Evolutionary conservation across 2,329 filamentous ascomycete species (phyloP).

Genomic region (Aspergillus fructus): DNA sequence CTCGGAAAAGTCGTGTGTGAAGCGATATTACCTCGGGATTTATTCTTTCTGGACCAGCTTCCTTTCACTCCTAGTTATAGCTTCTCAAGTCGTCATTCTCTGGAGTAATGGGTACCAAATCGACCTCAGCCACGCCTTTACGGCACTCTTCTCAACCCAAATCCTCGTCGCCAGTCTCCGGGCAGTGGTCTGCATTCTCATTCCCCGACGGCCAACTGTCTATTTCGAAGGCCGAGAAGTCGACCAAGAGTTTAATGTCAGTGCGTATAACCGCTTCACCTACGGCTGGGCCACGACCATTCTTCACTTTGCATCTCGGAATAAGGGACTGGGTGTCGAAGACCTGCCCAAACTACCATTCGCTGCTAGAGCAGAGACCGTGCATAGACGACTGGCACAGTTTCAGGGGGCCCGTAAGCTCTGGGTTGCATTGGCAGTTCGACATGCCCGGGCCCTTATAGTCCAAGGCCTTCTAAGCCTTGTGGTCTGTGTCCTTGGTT

Average conservation of each 20-base stretch:
- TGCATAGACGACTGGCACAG: slow-evolving; percentile 50
- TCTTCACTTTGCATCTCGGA: slow-evolving; percentile 55
- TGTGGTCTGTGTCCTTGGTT: slow-evolving; percentile 57
- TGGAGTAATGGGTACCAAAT: slow-evolving; percentile 25
- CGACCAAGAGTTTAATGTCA: slow-evolving; percentile 62
- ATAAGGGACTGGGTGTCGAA: slow-evolving; percentile 59
- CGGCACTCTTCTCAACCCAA: slow-evolving; percentile 52
- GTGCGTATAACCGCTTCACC: slow-evolving; percentile 61
- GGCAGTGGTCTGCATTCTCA: slow-evolving; percentile 45
- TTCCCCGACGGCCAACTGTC: slow-evolving; percentile 69
- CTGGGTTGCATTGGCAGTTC: slow-evolving; percentile 60
- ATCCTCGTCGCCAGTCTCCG: slow-evolving; percentile 39
- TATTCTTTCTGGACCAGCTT: slow-evolving; percentile 32
- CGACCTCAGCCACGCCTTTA: slow-evolving; percentile 23
- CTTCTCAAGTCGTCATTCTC: slow-evolving; percentile 30
- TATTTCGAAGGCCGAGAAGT: slow-evolving; percentile 60
- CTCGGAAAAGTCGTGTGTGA: slow-evolving; percentile 33
- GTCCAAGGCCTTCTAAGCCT: slow-evolving; percentile 61
- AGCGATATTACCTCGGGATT: slow-evolving; percentile 31
- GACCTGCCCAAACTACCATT: slow-evolving; percentile 65
- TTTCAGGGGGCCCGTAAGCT: slow-evolving; percentile 45
- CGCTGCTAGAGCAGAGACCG: slow-evolving; percentile 51
- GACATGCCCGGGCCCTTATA: slow-evolving; percentile 57
- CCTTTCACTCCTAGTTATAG: slow-evolving; percentile 22
- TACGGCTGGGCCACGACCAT: slow-evolving; percentile 64